These are phyloP conservation scores for Dryadomyces quercus-mongolicae DNA, from an alignment of 2,329 filamentous ascomycete species.

Conservation along the genomic window DNA sequence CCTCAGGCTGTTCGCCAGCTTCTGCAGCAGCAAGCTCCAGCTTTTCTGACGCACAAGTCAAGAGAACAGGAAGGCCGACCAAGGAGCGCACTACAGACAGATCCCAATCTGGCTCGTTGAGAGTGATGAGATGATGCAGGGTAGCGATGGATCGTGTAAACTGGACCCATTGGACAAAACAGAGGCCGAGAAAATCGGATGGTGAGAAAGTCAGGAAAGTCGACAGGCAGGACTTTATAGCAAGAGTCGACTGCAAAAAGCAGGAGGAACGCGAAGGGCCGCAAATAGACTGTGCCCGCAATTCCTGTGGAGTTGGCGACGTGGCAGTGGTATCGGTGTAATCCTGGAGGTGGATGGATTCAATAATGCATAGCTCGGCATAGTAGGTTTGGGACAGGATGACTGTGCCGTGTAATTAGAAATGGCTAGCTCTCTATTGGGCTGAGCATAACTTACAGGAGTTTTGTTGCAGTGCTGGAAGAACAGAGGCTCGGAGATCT, in stretches of 20 bases:
- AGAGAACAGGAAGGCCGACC: neutral
- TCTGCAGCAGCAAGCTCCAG: conserved; percentile 9
- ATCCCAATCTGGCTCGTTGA: conserved; percentile 26
- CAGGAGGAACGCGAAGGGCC: neutral
- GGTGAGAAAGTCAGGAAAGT: neutral
- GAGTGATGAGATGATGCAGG: conserved; percentile 23
- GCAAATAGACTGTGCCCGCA: neutral
- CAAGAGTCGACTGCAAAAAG: neutral
- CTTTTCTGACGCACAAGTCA: neutral
- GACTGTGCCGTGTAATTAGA: neutral
- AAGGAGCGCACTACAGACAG: conserved; percentile 18
- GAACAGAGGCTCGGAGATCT: conserved; percentile 18
- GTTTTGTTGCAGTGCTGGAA: conserved; percentile 13
- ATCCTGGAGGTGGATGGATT: neutral
- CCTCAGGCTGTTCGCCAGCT: conserved; percentile 16
- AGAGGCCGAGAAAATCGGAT: neutral
- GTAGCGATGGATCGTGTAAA: conserved; percentile 21
- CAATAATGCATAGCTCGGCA: conserved; percentile 1
- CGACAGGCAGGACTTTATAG: neutral
- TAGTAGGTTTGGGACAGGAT: neutral
- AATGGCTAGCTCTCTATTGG: neutral
- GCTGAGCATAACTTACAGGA: conserved; percentile 1
- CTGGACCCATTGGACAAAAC: conserved; percentile 24
- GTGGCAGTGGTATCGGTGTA: neutral
- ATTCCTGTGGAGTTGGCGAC: too few species aligned